Conservation (phyloP, 148 eudicot species). For the Fagopyrum esculentum region DNA sequence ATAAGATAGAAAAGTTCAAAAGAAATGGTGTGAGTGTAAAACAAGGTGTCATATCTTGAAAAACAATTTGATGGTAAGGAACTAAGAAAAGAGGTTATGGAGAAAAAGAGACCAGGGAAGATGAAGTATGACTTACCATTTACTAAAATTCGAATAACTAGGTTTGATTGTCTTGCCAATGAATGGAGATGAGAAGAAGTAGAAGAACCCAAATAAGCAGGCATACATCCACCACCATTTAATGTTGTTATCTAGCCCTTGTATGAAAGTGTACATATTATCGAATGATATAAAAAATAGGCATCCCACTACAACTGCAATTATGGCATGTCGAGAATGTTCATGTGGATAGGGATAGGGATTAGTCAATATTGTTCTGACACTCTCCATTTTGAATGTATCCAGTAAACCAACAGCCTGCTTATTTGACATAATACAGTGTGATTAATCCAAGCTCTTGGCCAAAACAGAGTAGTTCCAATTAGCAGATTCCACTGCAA, state of each 20-base stretch:
- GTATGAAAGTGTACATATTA: slow-evolving; percentile 90
- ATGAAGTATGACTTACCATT: slow-evolving; percentile 49
- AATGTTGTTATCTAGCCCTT: slow-evolving; percentile 84
- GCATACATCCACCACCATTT: slow-evolving; percentile 99
- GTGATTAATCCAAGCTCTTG: not conserved
- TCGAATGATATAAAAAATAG: slow-evolving; percentile 93
- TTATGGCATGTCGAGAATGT: slow-evolving; percentile 94
- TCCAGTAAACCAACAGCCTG: slow-evolving; percentile 62
- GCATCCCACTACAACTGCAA: slow-evolving; percentile 92
- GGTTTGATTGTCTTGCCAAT: slow-evolving; percentile 94
- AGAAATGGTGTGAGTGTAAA: not conserved
- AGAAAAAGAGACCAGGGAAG: slow-evolving; percentile 5
- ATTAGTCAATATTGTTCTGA: slow-evolving; percentile 77
- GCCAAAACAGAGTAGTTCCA: slow-evolving; percentile 2
- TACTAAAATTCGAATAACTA: slow-evolving; percentile 94
- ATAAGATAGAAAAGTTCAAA: not conserved
- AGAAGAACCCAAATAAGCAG: slow-evolving; percentile 94
- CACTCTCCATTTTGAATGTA: slow-evolving; percentile 78
- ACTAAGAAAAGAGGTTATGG: not conserved
- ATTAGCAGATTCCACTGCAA: slow-evolving; percentile 3
- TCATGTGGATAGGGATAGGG: slow-evolving; percentile 95
- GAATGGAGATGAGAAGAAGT: slow-evolving; percentile 98
- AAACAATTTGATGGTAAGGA: not conserved
- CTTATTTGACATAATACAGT: slow-evolving; percentile 32
- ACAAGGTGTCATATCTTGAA: not conserved